Evolutionary conservation across 139 green algal species (phyloP).

Genomic region (Pleodorina starrii): DNA sequence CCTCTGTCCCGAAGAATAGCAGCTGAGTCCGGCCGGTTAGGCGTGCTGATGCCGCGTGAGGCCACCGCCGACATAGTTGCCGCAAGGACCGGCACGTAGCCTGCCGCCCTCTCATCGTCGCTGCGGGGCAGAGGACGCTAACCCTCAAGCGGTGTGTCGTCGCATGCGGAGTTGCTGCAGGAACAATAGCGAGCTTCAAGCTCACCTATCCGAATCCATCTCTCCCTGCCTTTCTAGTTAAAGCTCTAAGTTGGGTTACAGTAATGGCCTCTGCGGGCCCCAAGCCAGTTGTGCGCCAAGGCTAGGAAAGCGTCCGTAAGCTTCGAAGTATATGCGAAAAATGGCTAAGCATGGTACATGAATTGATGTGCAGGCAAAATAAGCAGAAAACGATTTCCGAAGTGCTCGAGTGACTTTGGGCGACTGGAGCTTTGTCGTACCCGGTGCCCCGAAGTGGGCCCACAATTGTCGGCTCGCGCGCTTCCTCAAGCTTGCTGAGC

Average conservation of each 20-base stretch:
- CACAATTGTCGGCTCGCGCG: too few relatives aligned
- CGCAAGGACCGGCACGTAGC: conserved; percentile 51
- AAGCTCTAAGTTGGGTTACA: neutral
- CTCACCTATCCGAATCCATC: conserved; percentile 41
- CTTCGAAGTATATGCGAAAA: too few relatives aligned
- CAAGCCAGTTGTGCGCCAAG: neutral
- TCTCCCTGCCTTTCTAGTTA: neutral
- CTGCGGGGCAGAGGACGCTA: neutral
- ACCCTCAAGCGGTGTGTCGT: neutral
- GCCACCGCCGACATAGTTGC: conserved; percentile 43
- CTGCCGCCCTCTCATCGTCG: conserved; percentile 50
- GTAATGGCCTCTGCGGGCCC: neutral
- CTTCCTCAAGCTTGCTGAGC: too few relatives aligned
- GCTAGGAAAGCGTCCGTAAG: too few relatives aligned
- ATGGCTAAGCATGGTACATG: too few relatives aligned
- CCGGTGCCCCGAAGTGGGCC: too few relatives aligned
- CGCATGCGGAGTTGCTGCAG: neutral
- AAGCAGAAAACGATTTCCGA: too few relatives aligned
- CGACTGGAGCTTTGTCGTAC: too few relatives aligned
- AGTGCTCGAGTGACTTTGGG: too few relatives aligned
- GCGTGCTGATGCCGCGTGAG: conserved; percentile 1
- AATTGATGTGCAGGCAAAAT: too few relatives aligned
- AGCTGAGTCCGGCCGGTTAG: neutral
- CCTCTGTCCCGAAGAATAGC: conserved; percentile 48
- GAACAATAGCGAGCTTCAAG: neutral